Evolutionary conservation across 1,284 basidiomycete species (phyloP).

Genomic region (Pseudozyma sp.): DNA sequence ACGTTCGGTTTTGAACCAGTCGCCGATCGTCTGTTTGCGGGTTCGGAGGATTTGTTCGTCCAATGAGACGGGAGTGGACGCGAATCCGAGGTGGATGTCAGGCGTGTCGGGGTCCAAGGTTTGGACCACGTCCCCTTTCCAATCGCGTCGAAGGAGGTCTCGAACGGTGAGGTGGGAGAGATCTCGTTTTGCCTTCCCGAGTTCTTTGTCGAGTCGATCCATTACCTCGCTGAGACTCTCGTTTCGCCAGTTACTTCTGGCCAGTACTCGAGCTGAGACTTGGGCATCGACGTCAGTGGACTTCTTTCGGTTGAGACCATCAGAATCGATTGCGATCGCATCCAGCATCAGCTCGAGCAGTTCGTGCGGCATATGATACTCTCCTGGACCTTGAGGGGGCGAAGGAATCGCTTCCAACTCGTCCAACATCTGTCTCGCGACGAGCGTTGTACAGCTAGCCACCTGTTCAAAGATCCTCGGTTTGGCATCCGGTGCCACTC

Average conservation of each 20-base stretch:
- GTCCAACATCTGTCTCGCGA: constrained; percentile 61
- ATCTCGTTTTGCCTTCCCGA: constrained; percentile 63
- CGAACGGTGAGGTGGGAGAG: constrained; percentile 63
- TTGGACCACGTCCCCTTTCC: constrained; percentile 67
- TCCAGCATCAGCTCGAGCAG: constrained; percentile 61
- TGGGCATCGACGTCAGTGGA: constrained; percentile 30
- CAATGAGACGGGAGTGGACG: constrained; percentile 67
- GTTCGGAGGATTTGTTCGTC: constrained; percentile 66
- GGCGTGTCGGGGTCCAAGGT: constrained; percentile 61
- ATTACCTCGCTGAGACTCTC: constrained; percentile 54
- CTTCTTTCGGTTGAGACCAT: constrained; percentile 57
- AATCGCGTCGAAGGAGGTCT: constrained; percentile 67
- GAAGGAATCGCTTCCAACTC: constrained; percentile 54
- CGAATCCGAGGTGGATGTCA: constrained; percentile 66
- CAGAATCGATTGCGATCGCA: constrained; percentile 63
- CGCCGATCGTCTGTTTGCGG: constrained; percentile 31
- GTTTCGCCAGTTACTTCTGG: constrained; percentile 49
- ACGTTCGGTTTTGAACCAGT: constrained; percentile 65
- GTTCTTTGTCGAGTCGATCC: constrained; percentile 57
- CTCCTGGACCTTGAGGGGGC: constrained; percentile 36
- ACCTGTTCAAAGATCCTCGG: constrained; percentile 63
- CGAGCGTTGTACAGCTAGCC: constrained; percentile 66
- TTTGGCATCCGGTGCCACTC: constrained; percentile 53
- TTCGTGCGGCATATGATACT: constrained; percentile 61
- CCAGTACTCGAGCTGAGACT: constrained; percentile 28